These are phyloP conservation scores for Coemansia sp. DNA, from an alignment of 192 early-diverging fungal species.

Conservation along the genomic window DNA sequence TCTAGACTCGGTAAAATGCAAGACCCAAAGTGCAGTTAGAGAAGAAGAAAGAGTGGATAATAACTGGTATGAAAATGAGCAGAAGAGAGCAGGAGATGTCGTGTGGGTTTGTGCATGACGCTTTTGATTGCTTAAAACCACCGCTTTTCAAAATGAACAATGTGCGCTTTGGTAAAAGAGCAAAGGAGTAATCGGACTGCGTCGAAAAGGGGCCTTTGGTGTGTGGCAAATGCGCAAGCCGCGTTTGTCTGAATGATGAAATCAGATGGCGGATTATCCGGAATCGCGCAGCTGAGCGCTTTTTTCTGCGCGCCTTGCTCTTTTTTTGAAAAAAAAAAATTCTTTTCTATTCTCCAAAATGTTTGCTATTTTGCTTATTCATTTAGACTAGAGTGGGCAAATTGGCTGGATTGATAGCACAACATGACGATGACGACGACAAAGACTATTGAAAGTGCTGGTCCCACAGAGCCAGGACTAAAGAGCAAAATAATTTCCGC, in stretches of 20 bases:
- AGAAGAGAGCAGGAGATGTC: not conserved
- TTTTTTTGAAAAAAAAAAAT: too few relatives aligned
- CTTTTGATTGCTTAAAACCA: not conserved
- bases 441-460: not conserved
- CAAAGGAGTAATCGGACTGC: too few relatives aligned
- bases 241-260: too few relatives aligned
- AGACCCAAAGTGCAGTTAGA: not conserved
- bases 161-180: not conserved
- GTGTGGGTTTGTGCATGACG: not conserved
- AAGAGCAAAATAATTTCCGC: conserved; percentile 72
- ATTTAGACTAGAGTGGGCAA: not conserved
- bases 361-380: not conserved
- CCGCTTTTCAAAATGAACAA: not conserved
- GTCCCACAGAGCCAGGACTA: conserved; percentile 16
- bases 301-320: not conserved
- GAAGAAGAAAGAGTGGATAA: not conserved
- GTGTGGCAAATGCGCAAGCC: too few relatives aligned
- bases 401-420: not conserved
- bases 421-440: not conserved
- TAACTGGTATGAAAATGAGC: not conserved
- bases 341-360: not conserved
- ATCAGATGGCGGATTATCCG: too few relatives aligned
- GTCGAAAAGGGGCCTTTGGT: too few relatives aligned
- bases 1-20: not conserved
- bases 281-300: not conserved